Evolutionary conservation across 805 yeast genomes (phyloP).

Genomic region (Ogataea philodendri): DNA sequence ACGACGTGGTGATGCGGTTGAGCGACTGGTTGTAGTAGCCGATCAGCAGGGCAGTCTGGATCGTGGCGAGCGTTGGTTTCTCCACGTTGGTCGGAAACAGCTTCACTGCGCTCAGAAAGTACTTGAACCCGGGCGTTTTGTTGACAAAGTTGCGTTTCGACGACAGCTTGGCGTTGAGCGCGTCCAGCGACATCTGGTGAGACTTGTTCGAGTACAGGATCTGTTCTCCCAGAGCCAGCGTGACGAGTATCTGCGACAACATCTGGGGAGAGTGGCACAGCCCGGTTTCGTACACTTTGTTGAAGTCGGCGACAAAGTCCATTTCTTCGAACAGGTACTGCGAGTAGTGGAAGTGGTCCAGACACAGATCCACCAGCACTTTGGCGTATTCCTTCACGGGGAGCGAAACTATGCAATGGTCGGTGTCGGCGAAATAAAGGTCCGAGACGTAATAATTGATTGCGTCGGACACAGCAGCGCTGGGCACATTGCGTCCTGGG

Average conservation of each 20-base stretch:
- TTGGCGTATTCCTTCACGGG: constrained; percentile 19
- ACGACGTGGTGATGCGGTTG: constrained; percentile 37
- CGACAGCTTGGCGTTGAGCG: constrained; percentile 18
- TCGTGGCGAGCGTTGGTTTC: constrained; percentile 31
- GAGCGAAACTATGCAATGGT: constrained; percentile 11
- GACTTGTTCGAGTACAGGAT: constrained; percentile 23
- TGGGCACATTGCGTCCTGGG: constrained; percentile 13
- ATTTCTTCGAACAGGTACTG: constrained; percentile 27
- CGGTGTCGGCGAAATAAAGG: constrained; percentile 16
- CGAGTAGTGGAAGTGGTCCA: constrained; percentile 21
- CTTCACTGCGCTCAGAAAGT: constrained; percentile 29
- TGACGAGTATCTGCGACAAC: constrained; percentile 20
- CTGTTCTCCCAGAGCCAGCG: constrained; percentile 30
- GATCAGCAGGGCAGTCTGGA: constrained; percentile 36
- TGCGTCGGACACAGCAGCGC: too few species aligned
- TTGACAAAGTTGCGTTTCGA: constrained; percentile 18
- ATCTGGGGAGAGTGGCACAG: constrained; percentile 19
- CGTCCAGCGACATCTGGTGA: constrained; percentile 19
- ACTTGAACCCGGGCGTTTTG: constrained; percentile 33
- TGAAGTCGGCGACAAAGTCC: constrained; percentile 20
- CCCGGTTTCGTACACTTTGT: constrained; percentile 22
- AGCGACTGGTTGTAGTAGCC: constrained; percentile 38
- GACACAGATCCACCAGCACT: constrained; percentile 19
- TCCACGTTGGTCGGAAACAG: constrained; percentile 30
- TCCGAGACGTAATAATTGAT: constrained; percentile 21